Percentiles rank a stretch among this genome's conserved stretches.
phyloP scores from a whole-genome alignment of 768 basidiomycete species.

The Rhodotorula toruloides region DNA sequence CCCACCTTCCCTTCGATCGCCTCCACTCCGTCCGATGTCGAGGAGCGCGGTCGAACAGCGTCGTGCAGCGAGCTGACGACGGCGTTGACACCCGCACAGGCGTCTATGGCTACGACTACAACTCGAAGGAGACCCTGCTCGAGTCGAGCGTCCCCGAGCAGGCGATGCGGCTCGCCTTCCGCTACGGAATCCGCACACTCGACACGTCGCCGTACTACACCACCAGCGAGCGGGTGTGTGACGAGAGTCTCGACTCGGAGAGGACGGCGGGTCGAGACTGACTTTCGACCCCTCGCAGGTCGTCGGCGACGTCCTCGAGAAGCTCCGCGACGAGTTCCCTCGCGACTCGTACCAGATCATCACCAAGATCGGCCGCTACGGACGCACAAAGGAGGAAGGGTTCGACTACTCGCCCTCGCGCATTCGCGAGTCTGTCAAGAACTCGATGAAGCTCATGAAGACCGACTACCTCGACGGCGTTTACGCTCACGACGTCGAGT shows the following conservation, averaged over 20 bases:
- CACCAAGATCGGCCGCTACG: slow-evolving; percentile 80
- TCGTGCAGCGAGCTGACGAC: neutral
- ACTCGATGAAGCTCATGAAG: slow-evolving; percentile 63
- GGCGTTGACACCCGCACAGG: neutral
- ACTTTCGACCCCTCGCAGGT: slow-evolving; percentile 45
- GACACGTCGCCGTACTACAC: slow-evolving; percentile 77
- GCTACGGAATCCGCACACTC: slow-evolving; percentile 74
- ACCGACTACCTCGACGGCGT: slow-evolving; percentile 73
- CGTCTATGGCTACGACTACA: slow-evolving; percentile 38
- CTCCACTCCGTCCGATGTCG: neutral
- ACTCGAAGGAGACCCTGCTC: slow-evolving; percentile 23
- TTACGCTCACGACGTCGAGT: slow-evolving; percentile 77
- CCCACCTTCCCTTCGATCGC: neutral
- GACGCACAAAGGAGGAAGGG: slow-evolving; percentile 48
- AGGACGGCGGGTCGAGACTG: neutral
- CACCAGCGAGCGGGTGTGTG: slow-evolving; percentile 58
- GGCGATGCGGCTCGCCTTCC: slow-evolving; percentile 44
- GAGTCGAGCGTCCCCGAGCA: slow-evolving; percentile 21
- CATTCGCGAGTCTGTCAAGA: slow-evolving; percentile 54
- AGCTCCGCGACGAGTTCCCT: slow-evolving; percentile 64
- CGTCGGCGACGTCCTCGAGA: slow-evolving; percentile 60
- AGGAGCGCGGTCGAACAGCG: too few relatives aligned
- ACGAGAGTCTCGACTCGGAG: too few relatives aligned
- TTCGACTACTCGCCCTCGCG: slow-evolving; percentile 71
- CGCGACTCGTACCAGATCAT: slow-evolving; percentile 65